Percentiles rank a stretch among this genome's conserved stretches.
Conservation (phyloP, 2,329 filamentous ascomycete species). For the Neofusicoccum sp. region DNA sequence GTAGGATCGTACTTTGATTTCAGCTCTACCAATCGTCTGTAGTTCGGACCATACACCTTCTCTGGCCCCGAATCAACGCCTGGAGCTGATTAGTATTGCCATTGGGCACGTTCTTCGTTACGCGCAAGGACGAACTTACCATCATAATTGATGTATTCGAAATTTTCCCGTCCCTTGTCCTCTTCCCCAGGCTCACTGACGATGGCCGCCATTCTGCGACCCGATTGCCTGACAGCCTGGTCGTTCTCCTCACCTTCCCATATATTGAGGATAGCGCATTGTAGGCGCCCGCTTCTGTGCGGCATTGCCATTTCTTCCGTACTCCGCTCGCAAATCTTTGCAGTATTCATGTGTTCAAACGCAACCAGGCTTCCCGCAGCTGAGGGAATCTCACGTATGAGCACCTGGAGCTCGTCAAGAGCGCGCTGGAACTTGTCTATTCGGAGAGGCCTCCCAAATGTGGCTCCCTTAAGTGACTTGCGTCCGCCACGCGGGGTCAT, state of each 20-base stretch:
- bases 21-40: conserved; percentile 34
- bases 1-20: conserved; percentile 40
- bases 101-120: too few relatives aligned
- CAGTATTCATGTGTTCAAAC: conserved; percentile 16
- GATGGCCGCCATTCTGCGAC: neutral
- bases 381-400: conserved; percentile 30
- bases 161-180: conserved; percentile 30
- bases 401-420: conserved; percentile 31
- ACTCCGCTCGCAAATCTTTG: conserved; percentile 7
- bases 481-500: conserved; percentile 37
- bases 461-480: conserved; percentile 41
- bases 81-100: conserved; percentile 23
- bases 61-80: conserved; percentile 30
- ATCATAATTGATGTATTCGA: conserved; percentile 38
- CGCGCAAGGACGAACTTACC: conserved; percentile 24
- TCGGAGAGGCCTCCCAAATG: conserved; percentile 38
- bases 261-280: neutral
- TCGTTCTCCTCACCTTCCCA: conserved; percentile 2
- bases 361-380: conserved; percentile 29
- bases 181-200: conserved; percentile 23
- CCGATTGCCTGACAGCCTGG: conserved; percentile 4
- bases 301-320: conserved; percentile 13
- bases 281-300: conserved; percentile 21
- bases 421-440: conserved; percentile 29
- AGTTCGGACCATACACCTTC: conserved; percentile 37